Percentiles rank a stretch among this genome's conserved stretches.
These are phyloP conservation scores for Heritiera fomes DNA, from an alignment of 345 rosid genomes.

Conservation along the genomic window DNA sequence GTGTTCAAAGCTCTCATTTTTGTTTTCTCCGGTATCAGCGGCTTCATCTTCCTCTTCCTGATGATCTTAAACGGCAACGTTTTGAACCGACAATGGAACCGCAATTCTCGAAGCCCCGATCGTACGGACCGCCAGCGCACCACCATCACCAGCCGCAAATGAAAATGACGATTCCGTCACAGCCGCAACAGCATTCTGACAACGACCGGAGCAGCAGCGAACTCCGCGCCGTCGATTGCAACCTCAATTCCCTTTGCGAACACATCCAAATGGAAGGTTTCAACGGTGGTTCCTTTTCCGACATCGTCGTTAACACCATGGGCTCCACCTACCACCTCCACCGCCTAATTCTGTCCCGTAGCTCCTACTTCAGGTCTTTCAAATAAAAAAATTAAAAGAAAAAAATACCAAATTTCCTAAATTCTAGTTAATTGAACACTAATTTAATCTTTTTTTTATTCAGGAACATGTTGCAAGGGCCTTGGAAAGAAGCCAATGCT, in stretches of 20 bases:
- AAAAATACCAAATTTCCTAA: not conserved
- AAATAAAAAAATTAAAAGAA: not conserved
- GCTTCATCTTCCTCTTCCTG: not conserved
- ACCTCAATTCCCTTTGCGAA: constrained; percentile 86
- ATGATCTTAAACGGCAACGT: constrained; percentile 19
- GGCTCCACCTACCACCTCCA: constrained; percentile 90
- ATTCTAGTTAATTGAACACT: not conserved
- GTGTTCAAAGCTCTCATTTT: not conserved
- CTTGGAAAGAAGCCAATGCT: constrained; percentile 93
- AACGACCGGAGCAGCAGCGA: constrained; percentile 67
- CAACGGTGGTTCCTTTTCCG: constrained; percentile 83
- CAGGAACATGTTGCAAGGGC: constrained; percentile 95
- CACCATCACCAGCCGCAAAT: constrained; percentile 22
- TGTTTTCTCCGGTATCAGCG: constrained; percentile 3
- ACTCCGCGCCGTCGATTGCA: constrained; percentile 77
- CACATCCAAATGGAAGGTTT: constrained; percentile 91
- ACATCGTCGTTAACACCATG: constrained; percentile 78
- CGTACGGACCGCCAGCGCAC: constrained; percentile 32
- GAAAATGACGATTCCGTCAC: constrained; percentile 45
- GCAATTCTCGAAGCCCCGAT: constrained; percentile 37
- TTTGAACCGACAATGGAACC: constrained; percentile 28
- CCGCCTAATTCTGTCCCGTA: constrained; percentile 88
- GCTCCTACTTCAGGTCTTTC: constrained; percentile 86
- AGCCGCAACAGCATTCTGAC: constrained; percentile 51
- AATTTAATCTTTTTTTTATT: not conserved